Base-by-base conservation (phyloP, 768 basidiomycete genomes). In the Kwoniella dejecticola region DNA sequence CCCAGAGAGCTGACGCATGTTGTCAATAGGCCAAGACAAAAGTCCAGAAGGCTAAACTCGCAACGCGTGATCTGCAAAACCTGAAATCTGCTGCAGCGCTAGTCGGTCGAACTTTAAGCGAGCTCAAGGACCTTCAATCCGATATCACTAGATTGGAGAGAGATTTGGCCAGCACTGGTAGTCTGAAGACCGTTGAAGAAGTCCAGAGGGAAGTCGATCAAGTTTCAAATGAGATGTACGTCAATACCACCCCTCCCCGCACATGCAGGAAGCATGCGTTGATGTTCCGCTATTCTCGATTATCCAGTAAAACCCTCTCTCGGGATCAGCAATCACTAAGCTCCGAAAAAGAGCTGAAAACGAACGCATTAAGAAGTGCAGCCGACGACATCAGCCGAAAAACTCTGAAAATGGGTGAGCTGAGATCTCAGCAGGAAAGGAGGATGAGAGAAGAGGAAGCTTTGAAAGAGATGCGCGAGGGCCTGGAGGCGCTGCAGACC, bases 101-200 rank as follows among this genome's bases (percentile, higher is more conserved):
- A 3, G 66, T 81, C 23, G 62, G 68, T 8, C 52, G 75, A n/a
- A 71, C 74, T 21, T 47, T 75, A 4, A 41, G 64, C 17, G 81
- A 82, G 48, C 61, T 69, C 21, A 71, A 71, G 30, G 77, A 79
- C 40, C 82, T 91, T 17, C 82, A 83, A 53, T 80, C 83, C 41
- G 90, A 92, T 38, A 84, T 88, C 45, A 63, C 76, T 8, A 80
- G 82, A 47, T 80, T 92, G 45, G 90, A 96, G 77, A 80, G 80
- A 47, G 85, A 89, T 47, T 83, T 99, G 15, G 80, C 83, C 19
- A 79, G 83, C 6, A 86, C 86, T 1, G 94, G 93, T 1, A 88
- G 88, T 31, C 84, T 85, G 13, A 90, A 86, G 78, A 92, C 93
- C 1, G 84, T 85, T 0, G 89, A 91, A 46, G 92, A 94, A 47